Base-by-base conservation (phyloP, 2,329 filamentous ascomycete genomes). In the Lachnellula cervina region DNA sequence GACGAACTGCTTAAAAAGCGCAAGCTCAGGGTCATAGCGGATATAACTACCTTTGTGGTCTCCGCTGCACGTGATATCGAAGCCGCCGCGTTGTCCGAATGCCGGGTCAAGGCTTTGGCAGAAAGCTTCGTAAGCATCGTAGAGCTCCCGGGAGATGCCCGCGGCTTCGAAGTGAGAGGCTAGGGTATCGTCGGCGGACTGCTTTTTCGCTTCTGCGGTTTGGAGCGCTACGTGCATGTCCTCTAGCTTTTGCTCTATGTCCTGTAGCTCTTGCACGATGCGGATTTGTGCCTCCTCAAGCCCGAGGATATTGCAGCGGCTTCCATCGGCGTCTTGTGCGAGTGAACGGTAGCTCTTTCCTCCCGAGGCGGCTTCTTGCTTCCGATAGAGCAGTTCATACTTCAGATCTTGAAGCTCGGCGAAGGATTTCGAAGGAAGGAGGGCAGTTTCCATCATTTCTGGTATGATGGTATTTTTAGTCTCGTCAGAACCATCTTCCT, bases 61-160 rank as follows among this genome's bases (percentile, higher is more conserved):
- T 14, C 6, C 21, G 14, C 28, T 3, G 40, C 55, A 57, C 6
- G 55, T 50, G 13, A 50, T 40, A 3, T 50, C 49, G 19, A 57
- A 53, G 16, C 55, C 55, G 2, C 28, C 51, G 3, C 55, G 50
- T 16, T 53, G 50, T 14, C 55, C 55, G 28, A 42, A 57, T 42
- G 53, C 28, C 1, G 55, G 55, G 17, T 49, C n/a, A 17, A 57
- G 34, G 14, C 37, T 49, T 2, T 49, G 28, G 50, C 55, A 57
- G 28, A 57, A 57, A 2, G 35, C 45, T 42, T 54, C 21, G 34
- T 57, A 57, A 23, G 50, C 55, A 19, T 57, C 21, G 6, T 54
- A 46, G 14, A 57, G 55, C 17, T 53, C 50, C 13, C 5, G 43
- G 17, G 49, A 52, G 11, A 56, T 42, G 2, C 54, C 54, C 7